A percentile compares a stretch with the other conserved stretches of the same genome.
phyloP scores from a whole-genome alignment of 768 basidiomycete genomes.

The Pleurotus tuber-regium region DNA sequence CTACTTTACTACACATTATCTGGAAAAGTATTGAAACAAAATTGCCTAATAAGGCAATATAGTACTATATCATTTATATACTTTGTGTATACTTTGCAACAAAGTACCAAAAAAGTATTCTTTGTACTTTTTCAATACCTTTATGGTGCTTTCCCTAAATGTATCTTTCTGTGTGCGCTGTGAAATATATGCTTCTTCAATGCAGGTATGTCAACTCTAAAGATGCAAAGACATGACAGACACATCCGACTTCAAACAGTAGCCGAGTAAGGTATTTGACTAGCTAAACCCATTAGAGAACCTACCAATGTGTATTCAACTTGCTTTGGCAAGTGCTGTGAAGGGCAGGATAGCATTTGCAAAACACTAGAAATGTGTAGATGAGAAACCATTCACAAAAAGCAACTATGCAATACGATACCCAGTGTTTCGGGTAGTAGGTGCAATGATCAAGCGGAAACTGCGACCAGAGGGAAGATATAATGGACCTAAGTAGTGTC shows the following conservation, averaged over 20 bases:
- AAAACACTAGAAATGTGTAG: slow-evolving; percentile 1
- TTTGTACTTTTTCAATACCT: no score
- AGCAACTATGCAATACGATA: slow-evolving; percentile 16
- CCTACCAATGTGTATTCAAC: not conserved
- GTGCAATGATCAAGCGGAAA: slow-evolving; percentile 34
- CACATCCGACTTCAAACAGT: not conserved
- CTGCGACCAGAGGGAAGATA: slow-evolving; percentile 39
- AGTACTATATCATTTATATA: no score
- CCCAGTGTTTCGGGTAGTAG: slow-evolving; percentile 34
- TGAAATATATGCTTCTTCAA: no score
- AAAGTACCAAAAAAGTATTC: no score
- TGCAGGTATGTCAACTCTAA: no score
- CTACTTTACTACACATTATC: no score
- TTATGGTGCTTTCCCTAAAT: no score
- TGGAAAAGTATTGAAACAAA: no score
- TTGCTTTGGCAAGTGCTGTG: not conserved
- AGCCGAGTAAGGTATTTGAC: not conserved
- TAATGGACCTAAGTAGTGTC: slow-evolving; percentile 17
- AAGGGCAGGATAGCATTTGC: slow-evolving; percentile 1
- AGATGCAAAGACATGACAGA: not conserved
- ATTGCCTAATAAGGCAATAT: no score
- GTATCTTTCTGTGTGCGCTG: no score
- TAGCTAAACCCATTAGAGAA: not conserved
- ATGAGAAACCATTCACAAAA: not conserved
- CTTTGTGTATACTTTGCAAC: no score